Base-by-base conservation (phyloP, 352 stramenopile genomes). In the Globisporangium cystogenes region DNA sequence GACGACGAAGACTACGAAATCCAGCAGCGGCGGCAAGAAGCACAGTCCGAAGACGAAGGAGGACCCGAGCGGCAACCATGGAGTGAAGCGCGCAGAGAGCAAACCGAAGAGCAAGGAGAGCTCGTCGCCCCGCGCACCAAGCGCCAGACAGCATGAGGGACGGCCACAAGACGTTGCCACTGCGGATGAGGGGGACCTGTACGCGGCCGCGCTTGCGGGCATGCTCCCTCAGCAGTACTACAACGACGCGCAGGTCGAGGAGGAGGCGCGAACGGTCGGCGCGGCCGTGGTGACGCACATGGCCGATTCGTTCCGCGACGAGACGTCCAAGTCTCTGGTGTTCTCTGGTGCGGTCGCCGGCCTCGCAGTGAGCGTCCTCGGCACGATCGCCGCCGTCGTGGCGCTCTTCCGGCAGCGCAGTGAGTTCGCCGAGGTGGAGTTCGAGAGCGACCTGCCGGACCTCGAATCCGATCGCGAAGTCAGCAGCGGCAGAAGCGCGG, bases 321-420 rank as follows among this genome's bases (percentile, higher is more conserved):
- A 56, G 8, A 42, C 45, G 2, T 48, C 53, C 45, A 56, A 62
- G 45, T 54, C 47, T 8, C 16, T 62, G 18, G 21, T 53, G 29
- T 23, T 63, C 23, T 15, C 46, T 7, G 53, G 36, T 12, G 39
- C 53, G 3, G 49, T 66, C 15, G 53, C 49, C 3, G 65, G 60
- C 1, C 45, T 60, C 12, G 61, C 57, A 7, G 47, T 60, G 7
- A 51, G 50, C 16, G 51, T 58, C 4, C 11, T 64, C 3, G 65
- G 46, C 23, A 56, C 59, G 11, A 12, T 72, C 20, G 27, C 68
- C 16, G 55, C 49, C 18, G 8, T 67, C 23, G n/a, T 72, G 18
- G 49, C 41, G 18, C 52, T 46, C 23, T 24, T 58, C 21, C 55
- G 59, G 23, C 59, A 57, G 26, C 57, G 62, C 48, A 55, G 46